Evolutionary conservation across 1,284 basidiomycete genomes (phyloP), one percentile per base, ranked within the genome.

Genomic region (Ceratobasidium sp.): DNA sequence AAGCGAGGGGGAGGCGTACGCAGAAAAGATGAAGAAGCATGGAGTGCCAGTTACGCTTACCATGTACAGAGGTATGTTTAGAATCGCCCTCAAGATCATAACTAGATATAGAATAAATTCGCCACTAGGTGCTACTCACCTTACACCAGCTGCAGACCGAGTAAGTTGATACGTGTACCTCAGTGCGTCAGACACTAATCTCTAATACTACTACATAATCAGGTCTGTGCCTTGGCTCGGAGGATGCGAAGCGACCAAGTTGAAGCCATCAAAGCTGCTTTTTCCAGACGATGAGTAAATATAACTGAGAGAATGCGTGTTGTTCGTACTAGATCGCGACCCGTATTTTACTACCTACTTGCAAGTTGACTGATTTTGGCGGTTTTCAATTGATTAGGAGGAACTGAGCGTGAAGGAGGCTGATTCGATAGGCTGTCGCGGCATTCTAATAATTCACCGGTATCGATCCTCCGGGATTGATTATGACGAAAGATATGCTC

Each of bases 1-100:
- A 59, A 90, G 90, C 56, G 93, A 94, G 81, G 93, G 91, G 0
- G 85, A 92, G 1, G 86, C 86, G 26, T 94, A 92, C 81, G 91
- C 87, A 0, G 87, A 91, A 80, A 92, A 90, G 82, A 82, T 94
- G 82, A 86, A 83, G 79, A 82, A 84, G 38, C 85, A 86, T 5
- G 92, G 92, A 0, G 88, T 90, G 2, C 83, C 87, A 12, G 89
- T 89, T 7, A 88, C 91, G 70, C 83, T 88, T 0, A 88, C 87
- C 82, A 84, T 90, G 1, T 92, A 92, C 82, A 87, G 88, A 80
- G 87, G 73, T 75, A n/a, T 38, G 28, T n/a, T 26, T 9, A 46
- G 3, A 9, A 33, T 28, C 26, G 62, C 33, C 33, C 33, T 33
- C 33, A 33, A 33, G 33, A 33, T 40, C 33, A 40, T n/a, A n/a